Conservation (phyloP, 2,329 filamentous ascomycete genomes). For the Penicillium janthinellum region DNA sequence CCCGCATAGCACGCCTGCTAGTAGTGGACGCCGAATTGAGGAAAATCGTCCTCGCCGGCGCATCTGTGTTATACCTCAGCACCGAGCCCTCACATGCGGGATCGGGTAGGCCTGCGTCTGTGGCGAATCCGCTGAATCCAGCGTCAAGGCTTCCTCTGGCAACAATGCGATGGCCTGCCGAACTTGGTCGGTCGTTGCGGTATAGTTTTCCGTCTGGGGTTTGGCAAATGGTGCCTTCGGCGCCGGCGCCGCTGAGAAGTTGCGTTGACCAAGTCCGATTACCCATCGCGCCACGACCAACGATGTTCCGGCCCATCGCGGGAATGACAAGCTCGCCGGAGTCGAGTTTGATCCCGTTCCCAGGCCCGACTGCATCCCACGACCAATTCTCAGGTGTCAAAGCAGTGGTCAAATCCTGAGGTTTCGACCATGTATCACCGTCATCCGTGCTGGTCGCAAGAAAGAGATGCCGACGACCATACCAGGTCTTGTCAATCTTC, state of each 20-base stretch:
- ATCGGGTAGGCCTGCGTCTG: not conserved
- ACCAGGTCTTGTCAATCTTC: not conserved
- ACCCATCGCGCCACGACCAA: not conserved
- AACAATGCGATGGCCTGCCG: not conserved
- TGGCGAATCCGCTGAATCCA: not conserved
- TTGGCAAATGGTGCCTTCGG: slow-evolving; percentile 1
- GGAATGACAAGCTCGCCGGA: not conserved
- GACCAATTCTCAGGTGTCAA: not conserved
- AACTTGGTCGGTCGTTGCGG: not conserved
- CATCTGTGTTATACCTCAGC: not conserved
- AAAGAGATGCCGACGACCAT: not conserved
- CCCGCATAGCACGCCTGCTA: not conserved
- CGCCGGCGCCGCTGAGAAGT: not conserved
- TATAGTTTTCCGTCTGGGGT: not conserved
- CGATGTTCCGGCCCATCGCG: not conserved
- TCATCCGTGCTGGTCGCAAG: not conserved
- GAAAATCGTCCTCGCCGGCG: not conserved
- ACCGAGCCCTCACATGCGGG: not conserved
- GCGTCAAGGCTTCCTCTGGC: not conserved
- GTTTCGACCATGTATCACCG: not conserved
- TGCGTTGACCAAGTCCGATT: not conserved
- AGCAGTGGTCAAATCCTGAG: not conserved
- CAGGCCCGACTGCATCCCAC: not conserved
- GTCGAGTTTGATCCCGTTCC: not conserved
- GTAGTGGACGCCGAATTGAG: not conserved